Conservation (phyloP, 305 asterid species). For the Fraxinus sp. region DNA sequence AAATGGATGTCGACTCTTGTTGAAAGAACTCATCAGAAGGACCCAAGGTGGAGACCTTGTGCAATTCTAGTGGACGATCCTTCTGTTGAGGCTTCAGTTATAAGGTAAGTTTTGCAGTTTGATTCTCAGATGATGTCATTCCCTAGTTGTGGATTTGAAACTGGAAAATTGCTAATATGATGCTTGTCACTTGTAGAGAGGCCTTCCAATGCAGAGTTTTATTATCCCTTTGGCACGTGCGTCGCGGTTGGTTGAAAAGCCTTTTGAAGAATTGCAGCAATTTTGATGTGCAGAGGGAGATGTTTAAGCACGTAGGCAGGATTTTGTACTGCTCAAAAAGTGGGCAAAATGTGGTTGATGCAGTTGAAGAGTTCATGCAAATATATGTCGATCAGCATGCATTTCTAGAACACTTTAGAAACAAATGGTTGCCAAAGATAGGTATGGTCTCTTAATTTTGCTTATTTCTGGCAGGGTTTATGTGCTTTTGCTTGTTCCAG, state of each 20-base stretch:
- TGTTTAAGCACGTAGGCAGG: constrained; percentile 51
- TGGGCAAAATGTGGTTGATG: constrained; percentile 34
- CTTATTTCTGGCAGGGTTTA: neutral
- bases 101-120: constrained; percentile 28
- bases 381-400: constrained; percentile 46
- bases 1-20: constrained; percentile 40
- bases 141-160: neutral
- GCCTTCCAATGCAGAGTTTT: constrained; percentile 46
- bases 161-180: neutral
- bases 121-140: constrained; percentile 2
- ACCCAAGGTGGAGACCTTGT: constrained; percentile 47
- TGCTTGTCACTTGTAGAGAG: constrained; percentile 31
- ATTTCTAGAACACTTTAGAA: constrained; percentile 40
- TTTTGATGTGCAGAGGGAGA: constrained; percentile 49
- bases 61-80: constrained; percentile 47
- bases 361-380: constrained; percentile 47
- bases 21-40: constrained; percentile 41
- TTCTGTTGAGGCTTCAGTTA: constrained; percentile 31
- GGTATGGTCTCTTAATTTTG: constrained; percentile 27
- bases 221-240: constrained; percentile 50
- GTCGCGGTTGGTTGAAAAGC: constrained; percentile 49
- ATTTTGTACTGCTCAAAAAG: constrained; percentile 49
- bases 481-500: neutral
- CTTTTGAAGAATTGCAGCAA: constrained; percentile 44
- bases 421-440: constrained; percentile 41